A percentile compares a stretch with the other conserved stretches of the same genome.
Conservation (phyloP, 148 eudicot species). For the Bassia scoparia region DNA sequence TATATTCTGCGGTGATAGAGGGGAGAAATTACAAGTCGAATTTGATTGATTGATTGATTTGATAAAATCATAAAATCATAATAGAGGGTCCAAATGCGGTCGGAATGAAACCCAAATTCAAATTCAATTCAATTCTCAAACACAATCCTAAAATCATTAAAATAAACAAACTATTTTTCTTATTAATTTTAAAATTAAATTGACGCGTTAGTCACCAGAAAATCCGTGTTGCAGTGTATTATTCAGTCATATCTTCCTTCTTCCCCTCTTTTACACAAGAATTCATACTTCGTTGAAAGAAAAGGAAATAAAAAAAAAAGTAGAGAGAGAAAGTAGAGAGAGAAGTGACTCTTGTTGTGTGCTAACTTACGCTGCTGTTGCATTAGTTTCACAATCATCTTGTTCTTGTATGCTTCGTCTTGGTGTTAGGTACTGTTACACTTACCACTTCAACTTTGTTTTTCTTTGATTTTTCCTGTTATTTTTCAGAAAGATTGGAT, state of each 20-base stretch:
- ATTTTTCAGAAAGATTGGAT: conserved; percentile 16
- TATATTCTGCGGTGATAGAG: conserved; percentile 37
- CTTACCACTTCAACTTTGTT: background rate
- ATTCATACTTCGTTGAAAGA: too few species aligned
- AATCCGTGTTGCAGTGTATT: conserved; percentile 45
- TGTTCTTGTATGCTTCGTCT: too few species aligned
- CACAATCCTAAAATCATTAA: background rate
- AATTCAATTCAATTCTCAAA: conserved; percentile 39
- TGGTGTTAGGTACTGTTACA: conserved; percentile 24
- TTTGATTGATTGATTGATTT: conserved; percentile 15
- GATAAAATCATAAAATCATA: too few species aligned
- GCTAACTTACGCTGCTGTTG: conserved; percentile 18
- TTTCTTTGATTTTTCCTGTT: background rate
- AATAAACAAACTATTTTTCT: conserved; percentile 16
- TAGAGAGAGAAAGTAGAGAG: conserved; percentile 21
- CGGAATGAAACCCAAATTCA: conserved; percentile 90
- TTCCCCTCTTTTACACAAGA: too few species aligned
- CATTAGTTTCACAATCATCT: conserved; percentile 5
- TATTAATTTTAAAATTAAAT: conserved; percentile 37
- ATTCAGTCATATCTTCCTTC: conserved; percentile 13
- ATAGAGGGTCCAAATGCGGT: conserved; percentile 52
- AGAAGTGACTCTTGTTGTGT: conserved; percentile 5
- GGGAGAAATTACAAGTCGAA: background rate
- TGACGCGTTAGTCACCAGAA: conserved; percentile 69
- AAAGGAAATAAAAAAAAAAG: background rate